Conservation (phyloP, 768 basidiomycete genomes). For the Albatrellus ellisii region DNA sequence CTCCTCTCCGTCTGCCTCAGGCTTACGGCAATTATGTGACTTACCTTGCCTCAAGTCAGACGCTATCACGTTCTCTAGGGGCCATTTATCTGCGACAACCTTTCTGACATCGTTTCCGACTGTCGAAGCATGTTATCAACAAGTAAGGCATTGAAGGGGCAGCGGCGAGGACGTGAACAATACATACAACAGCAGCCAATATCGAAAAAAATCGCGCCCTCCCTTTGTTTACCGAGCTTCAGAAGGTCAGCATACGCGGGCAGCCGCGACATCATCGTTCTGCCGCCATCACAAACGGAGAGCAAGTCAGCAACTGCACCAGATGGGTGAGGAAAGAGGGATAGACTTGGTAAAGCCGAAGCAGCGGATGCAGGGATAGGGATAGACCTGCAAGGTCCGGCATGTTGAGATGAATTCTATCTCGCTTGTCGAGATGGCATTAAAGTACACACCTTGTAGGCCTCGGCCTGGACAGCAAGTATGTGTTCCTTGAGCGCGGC, state of each 20-base stretch:
- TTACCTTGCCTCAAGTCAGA: conserved; percentile 27
- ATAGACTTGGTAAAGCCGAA: conserved; percentile 17
- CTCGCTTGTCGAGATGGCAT: background rate
- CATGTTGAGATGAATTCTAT: background rate
- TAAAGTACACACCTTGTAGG: conserved; percentile 17
- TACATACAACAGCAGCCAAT: conserved; percentile 32
- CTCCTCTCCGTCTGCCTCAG: background rate
- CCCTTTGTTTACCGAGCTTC: conserved; percentile 23
- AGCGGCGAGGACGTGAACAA: background rate
- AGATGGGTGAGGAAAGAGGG: too few relatives aligned
- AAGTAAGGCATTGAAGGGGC: too few relatives aligned
- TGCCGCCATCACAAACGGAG: too few relatives aligned
- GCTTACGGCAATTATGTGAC: background rate
- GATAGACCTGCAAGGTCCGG: conserved; percentile 14
- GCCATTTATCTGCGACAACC: conserved; percentile 30
- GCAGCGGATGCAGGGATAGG: conserved; percentile 21
- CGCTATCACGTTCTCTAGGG: conserved; percentile 24
- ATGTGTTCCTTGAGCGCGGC: conserved; percentile 21
- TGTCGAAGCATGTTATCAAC: too few relatives aligned
- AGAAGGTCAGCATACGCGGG: conserved; percentile 20
- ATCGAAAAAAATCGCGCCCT: conserved; percentile 28
- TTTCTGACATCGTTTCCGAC: conserved; percentile 32
- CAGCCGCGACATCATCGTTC: conserved; percentile 16
- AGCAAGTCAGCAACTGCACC: too few relatives aligned
- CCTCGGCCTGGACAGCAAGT: conserved; percentile 17